Percentiles rank a stretch among this genome's conserved stretches.
Conservation (phyloP, 2,329 filamentous ascomycete genomes). For the Metarhizium robertsii region DNA sequence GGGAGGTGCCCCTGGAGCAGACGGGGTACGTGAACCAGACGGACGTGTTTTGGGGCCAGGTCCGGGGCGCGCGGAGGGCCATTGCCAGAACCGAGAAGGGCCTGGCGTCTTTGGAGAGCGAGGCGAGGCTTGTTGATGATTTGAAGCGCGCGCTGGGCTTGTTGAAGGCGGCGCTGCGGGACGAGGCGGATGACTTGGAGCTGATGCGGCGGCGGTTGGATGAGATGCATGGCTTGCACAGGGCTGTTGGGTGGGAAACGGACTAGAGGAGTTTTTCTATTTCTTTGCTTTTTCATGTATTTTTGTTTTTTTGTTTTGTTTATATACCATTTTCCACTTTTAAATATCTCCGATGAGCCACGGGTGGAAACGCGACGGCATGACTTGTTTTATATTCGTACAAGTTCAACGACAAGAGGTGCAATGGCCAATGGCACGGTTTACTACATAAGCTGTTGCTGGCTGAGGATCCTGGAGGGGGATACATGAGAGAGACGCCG, state of each 20-base stretch:
- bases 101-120: background rate
- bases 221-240: background rate
- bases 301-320: too few species aligned
- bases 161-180: background rate
- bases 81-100: background rate
- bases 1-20: background rate
- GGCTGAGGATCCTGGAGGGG: too few species aligned
- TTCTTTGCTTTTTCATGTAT: too few species aligned
- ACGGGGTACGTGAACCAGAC: background rate
- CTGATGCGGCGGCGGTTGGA: background rate
- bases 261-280: background rate
- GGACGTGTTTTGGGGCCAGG: background rate
- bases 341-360: too few species aligned
- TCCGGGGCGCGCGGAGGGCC: background rate
- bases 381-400: too few species aligned
- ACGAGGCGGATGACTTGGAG: background rate
- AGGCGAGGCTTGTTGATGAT: background rate
- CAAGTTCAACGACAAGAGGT: too few species aligned
- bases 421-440: too few species aligned
- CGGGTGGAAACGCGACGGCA: too few species aligned
- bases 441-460: too few species aligned
- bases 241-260: constrained; percentile 13
- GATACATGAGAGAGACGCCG: too few species aligned
- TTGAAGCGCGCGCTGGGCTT: background rate
- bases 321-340: too few species aligned